Base-by-base conservation (phyloP, 2,329 filamentous ascomycete genomes). In the Elsinoe batatas region DNA sequence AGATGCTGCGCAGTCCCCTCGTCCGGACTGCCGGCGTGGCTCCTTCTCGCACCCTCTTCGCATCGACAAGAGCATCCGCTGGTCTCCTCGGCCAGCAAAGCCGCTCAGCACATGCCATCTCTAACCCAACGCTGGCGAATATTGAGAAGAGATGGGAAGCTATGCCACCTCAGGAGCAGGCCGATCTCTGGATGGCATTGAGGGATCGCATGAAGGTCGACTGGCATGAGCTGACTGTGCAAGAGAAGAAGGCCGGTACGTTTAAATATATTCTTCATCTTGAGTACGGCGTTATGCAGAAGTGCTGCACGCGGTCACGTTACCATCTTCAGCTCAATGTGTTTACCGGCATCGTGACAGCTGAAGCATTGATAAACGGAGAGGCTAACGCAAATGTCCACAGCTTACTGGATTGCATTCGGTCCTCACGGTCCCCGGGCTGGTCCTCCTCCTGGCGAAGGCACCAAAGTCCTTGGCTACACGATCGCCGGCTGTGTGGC, bases 61-160 rank as follows among this genome's bases (percentile, higher is more conserved):
- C 54, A 33, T 47, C 54, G 20, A 58, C 58, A 20, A 58, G 57
- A 46, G 46, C 43, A 18, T 55, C 57, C 15, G 44, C 70, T 58
- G 67, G 69, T 58, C 69, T 68, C 60, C 68, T 70, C 67, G 30
- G 13, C 61, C 67, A 71, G 59, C 75, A 79, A 69, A 72, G 71
- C 60, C 77, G 79, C 67, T 82, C 86, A 66, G 87, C 87, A 65
- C 90, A 95, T 74, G 91, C 91, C 71, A 94, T 98, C 76, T 94
- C 91, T 69, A 97, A 96, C 79, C 93, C 94, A 65, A 96, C 89
- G 58, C 83, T 98, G 69, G 88, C 89, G 75, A 90, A 95, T 77
- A 97, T 98, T 70, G 93, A 98, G 84, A 96, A 95, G 85, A 82
- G 93, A 79, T 98, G 93, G 93, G 93, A 98, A 79, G 82, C 79